Conservation (phyloP, 164 flowering plant genomes). For the Echeveria elegans region DNA sequence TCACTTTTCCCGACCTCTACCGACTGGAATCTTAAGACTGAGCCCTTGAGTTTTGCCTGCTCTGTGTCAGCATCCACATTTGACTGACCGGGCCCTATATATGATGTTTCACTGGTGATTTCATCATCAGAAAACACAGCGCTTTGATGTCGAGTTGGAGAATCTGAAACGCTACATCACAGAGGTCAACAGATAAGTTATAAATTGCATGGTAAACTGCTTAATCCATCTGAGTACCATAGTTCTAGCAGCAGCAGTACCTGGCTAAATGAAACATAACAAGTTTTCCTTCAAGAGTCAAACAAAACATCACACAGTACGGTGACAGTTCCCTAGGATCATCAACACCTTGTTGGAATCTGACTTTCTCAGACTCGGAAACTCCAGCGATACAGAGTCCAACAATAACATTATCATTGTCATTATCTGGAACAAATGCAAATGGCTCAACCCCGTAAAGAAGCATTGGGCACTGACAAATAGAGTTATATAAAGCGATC, state of each 20-base stretch:
- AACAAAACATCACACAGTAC: constrained; percentile 56
- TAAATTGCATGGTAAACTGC: neutral
- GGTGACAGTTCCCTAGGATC: constrained; percentile 63
- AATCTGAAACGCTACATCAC: neutral
- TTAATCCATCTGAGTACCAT: neutral
- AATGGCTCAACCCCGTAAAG: neutral
- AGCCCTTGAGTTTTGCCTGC: neutral
- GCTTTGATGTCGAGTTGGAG: neutral
- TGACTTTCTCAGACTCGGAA: constrained; percentile 44
- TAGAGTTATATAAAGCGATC: neutral
- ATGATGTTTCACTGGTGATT: neutral
- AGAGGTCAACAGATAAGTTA: neutral
- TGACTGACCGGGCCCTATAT: neutral
- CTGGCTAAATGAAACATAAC: constrained; percentile 64
- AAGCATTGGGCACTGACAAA: neutral
- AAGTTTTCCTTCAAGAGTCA: constrained; percentile 82
- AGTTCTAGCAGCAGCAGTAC: constrained; percentile 21
- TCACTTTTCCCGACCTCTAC: neutral
- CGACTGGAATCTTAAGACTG: neutral
- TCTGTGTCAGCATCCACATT: constrained; percentile 4
- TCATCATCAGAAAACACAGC: neutral
- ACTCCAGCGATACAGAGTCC: constrained; percentile 64
- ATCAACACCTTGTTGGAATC: constrained; percentile 40
- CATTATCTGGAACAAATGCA: constrained; percentile 47
- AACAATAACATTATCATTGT: constrained; percentile 69